phyloP scores from a whole-genome alignment of 2,329 filamentous ascomycete genomes.

The Aspergillus ustus region DNA sequence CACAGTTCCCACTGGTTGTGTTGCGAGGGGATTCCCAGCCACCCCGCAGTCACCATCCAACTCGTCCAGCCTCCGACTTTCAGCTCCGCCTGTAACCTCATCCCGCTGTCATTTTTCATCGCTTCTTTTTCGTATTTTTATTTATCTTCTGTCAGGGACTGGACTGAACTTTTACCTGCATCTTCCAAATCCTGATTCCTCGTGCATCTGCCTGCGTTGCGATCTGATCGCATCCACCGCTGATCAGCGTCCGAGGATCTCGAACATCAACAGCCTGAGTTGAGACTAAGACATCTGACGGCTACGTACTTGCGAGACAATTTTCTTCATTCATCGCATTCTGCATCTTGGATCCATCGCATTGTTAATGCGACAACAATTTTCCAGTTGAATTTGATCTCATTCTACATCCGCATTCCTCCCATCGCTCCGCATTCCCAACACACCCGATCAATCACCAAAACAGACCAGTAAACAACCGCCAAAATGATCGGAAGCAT shows the following conservation, averaged over 20 bases:
- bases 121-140: slow-evolving; percentile 19
- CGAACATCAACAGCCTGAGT: background rate
- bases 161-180: slow-evolving; percentile 9
- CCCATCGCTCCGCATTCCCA: background rate
- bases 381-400: background rate
- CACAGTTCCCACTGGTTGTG: background rate
- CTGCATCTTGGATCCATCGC: background rate
- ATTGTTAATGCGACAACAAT: slow-evolving; percentile 7
- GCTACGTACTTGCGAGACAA: background rate
- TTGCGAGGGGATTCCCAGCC: slow-evolving; percentile 33
- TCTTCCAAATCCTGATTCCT: slow-evolving; percentile 12
- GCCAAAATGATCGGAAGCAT: slow-evolving; percentile 57
- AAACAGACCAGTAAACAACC: slow-evolving; percentile 6
- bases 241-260: background rate
- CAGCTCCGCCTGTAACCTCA: slow-evolving; percentile 11
- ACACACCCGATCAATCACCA: background rate
- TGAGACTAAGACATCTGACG: background rate
- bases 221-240: slow-evolving; percentile 1
- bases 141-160: slow-evolving; percentile 16
- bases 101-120: slow-evolving; percentile 10
- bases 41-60: slow-evolving; percentile 29
- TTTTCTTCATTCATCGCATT: background rate
- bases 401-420: background rate
- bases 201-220: slow-evolving; percentile 7
- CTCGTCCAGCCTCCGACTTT: slow-evolving; percentile 39